Evolutionary conservation across 2,329 filamentous ascomycete genomes (phyloP).

Genomic region (Microsporum ferrugineum): DNA sequence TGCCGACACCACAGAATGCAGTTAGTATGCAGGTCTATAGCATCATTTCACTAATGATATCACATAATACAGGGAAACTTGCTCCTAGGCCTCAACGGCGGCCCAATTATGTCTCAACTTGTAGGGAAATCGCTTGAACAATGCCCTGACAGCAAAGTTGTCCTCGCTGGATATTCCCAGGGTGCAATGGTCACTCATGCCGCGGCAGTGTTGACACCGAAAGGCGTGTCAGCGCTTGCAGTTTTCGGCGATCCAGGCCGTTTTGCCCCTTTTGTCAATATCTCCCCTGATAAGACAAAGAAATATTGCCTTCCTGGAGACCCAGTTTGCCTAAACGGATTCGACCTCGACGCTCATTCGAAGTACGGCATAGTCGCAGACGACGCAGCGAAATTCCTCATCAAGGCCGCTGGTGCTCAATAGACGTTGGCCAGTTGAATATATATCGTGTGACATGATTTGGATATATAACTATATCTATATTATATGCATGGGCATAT

Average conservation of each 20-base stretch:
- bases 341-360: slow-evolving; percentile 33
- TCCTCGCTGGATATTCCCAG: slow-evolving; percentile 27
- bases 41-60: slow-evolving; percentile 16
- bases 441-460: neutral
- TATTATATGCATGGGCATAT: neutral
- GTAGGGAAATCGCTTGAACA: slow-evolving; percentile 22
- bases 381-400: slow-evolving; percentile 30
- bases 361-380: slow-evolving; percentile 29
- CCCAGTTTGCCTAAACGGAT: slow-evolving; percentile 40
- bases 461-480: neutral
- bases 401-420: slow-evolving; percentile 18
- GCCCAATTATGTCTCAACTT: slow-evolving; percentile 22
- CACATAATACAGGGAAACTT: slow-evolving; percentile 20
- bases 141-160: slow-evolving; percentile 26
- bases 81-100: slow-evolving; percentile 21
- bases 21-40: neutral
- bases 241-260: slow-evolving; percentile 40
- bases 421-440: neutral
- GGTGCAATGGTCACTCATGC: slow-evolving; percentile 28
- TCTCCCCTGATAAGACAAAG: slow-evolving; percentile 34
- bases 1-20: neutral
- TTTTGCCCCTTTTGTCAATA: slow-evolving; percentile 27
- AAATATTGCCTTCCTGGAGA: slow-evolving; percentile 43
- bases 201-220: slow-evolving; percentile 15
- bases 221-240: slow-evolving; percentile 32